These are phyloP conservation scores for Chlorencoelia australis DNA, from an alignment of 2,329 filamentous ascomycete genomes.

Conservation along the genomic window DNA sequence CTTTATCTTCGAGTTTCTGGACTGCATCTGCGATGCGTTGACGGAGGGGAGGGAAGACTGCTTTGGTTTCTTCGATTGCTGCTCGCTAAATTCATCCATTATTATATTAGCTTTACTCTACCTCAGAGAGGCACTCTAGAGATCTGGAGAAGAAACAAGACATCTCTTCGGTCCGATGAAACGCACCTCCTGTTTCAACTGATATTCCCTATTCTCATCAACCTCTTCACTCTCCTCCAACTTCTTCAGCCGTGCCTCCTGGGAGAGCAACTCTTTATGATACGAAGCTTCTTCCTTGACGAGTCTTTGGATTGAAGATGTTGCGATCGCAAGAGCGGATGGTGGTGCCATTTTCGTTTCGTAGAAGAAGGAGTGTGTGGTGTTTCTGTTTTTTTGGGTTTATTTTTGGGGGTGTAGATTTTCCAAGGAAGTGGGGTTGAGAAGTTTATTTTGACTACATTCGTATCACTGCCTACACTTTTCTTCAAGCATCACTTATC, in stretches of 20 bases:
- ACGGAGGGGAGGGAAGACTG: constrained; percentile 64
- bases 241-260: constrained; percentile 60
- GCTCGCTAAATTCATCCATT: constrained; percentile 22
- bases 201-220: constrained; percentile 67
- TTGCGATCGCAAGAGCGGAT: constrained; percentile 67
- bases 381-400: too few relatives aligned
- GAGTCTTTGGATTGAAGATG: constrained; percentile 68
- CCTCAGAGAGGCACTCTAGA: background rate
- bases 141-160: background rate
- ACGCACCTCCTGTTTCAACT: constrained; percentile 77
- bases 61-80: constrained; percentile 79
- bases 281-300: constrained; percentile 90
- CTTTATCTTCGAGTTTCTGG: constrained; percentile 61
- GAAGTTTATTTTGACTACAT: too few relatives aligned
- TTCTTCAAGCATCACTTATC: too few relatives aligned
- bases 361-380: too few relatives aligned
- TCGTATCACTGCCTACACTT: too few relatives aligned
- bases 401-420: too few relatives aligned
- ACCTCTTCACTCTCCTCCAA: constrained; percentile 40
- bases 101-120: constrained; percentile 8
- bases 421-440: too few relatives aligned
- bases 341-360: constrained; percentile 59
- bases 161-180: too few relatives aligned
- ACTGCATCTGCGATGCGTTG: constrained; percentile 63
- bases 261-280: constrained; percentile 70